Conservation (phyloP, 1,284 basidiomycete species). For the Boletus albobrunnescens region DNA sequence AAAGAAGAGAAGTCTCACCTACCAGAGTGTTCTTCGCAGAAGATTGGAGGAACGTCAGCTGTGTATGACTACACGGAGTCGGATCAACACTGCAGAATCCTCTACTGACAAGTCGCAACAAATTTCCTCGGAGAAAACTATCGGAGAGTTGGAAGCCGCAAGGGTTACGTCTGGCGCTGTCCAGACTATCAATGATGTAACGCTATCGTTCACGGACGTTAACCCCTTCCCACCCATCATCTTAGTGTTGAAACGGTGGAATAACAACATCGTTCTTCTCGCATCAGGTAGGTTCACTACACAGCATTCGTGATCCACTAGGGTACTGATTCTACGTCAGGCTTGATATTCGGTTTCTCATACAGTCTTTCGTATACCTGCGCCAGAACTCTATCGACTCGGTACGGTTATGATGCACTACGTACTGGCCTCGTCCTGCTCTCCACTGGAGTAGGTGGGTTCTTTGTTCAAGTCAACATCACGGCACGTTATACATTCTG, state of each 20-base stretch:
- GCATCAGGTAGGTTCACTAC: conserved; percentile 33
- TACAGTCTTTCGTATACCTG: conserved; percentile 73
- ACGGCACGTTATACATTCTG: background rate
- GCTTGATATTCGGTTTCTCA: conserved; percentile 65
- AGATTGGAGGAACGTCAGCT: conserved; percentile 10
- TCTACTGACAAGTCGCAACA: conserved; percentile 5
- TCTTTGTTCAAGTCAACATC: background rate
- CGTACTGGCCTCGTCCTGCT: conserved; percentile 76
- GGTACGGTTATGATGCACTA: conserved; percentile 70
- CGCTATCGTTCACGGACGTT: conserved; percentile 63
- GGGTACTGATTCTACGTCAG: conserved; percentile 34
- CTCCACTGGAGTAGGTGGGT: conserved; percentile 62
- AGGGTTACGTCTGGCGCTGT: background rate
- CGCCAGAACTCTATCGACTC: conserved; percentile 61
- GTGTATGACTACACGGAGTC: background rate
- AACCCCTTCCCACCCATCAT: conserved; percentile 67
- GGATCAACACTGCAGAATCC: background rate
- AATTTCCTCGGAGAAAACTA: background rate
- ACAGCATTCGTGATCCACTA: background rate
- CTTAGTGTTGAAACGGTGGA: conserved; percentile 55
- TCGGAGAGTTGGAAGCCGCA: conserved; percentile 9
- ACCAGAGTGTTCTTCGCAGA: conserved; percentile 56
- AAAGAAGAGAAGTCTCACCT: conserved; percentile 72
- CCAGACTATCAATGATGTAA: conserved; percentile 39
- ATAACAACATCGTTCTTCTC: conserved; percentile 65